phyloP scores from a whole-genome alignment of 176 grass and related monocot genomes.

The Phoenix roebelenii region DNA sequence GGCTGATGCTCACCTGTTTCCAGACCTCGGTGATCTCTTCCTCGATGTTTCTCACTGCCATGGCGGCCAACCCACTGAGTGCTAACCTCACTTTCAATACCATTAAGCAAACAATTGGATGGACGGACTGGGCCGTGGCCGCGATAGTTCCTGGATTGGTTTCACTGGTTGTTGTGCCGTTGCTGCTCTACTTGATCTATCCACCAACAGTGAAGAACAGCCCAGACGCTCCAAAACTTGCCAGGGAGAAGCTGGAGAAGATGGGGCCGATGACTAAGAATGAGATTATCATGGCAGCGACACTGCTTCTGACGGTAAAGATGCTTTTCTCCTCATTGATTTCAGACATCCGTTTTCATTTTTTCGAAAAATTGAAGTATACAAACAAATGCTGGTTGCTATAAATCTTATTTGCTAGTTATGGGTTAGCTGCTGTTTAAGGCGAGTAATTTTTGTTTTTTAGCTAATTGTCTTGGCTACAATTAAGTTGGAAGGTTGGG shows the following conservation, averaged over 20 bases:
- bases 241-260: constrained; percentile 64
- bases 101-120: constrained; percentile 68
- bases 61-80: constrained; percentile 81
- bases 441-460: too few species aligned
- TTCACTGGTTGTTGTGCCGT: constrained; percentile 65
- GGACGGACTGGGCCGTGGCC: constrained; percentile 93
- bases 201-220: constrained; percentile 81
- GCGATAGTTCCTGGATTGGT: constrained; percentile 76
- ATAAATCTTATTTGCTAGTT: too few species aligned
- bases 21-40: constrained; percentile 90
- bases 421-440: too few species aligned
- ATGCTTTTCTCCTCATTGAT: background rate
- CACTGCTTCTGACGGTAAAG: constrained; percentile 78
- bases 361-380: too few species aligned
- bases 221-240: constrained; percentile 73
- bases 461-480: too few species aligned
- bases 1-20: constrained; percentile 99
- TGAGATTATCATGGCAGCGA: constrained; percentile 77
- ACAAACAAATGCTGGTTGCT: too few species aligned
- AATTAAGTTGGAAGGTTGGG: too few species aligned
- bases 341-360: too few species aligned
- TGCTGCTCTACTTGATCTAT: constrained; percentile 79
- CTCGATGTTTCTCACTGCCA: constrained; percentile 88
- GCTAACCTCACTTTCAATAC: constrained; percentile 69
- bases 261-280: constrained; percentile 84